Evolutionary conservation across 441 rosid species (phyloP).

Genomic region (Aleurites moluccanus): DNA sequence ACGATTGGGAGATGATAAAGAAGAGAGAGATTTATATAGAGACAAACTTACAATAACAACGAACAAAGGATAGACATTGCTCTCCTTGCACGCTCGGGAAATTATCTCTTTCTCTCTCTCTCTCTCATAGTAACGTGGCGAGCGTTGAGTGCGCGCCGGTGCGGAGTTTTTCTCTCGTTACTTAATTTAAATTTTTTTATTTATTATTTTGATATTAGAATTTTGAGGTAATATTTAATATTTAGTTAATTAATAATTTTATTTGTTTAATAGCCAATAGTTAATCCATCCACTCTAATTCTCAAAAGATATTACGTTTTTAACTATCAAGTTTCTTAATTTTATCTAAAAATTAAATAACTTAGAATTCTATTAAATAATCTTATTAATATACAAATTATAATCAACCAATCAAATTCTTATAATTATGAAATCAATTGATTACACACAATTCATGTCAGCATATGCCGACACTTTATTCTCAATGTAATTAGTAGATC

Average conservation of each 20-base stretch:
- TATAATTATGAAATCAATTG: too few species aligned
- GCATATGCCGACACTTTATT: too few species aligned
- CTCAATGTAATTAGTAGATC: too few species aligned
- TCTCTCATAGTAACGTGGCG: constrained; percentile 28
- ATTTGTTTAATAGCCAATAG: background rate
- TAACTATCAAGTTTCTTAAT: too few species aligned
- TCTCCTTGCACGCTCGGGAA: background rate
- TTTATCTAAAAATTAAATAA: too few species aligned
- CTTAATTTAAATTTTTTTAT: background rate
- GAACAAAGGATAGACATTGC: constrained; percentile 7
- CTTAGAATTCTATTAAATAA: too few species aligned
- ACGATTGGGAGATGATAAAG: background rate
- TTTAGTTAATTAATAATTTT: background rate
- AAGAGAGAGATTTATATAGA: background rate
- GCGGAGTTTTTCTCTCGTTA: background rate
- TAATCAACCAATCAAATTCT: too few species aligned
- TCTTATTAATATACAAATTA: too few species aligned
- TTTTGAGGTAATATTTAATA: background rate
- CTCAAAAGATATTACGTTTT: too few species aligned
- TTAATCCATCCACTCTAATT: too few species aligned
- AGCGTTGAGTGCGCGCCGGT: constrained; percentile 19
- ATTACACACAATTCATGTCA: too few species aligned
- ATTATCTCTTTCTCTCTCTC: too few species aligned
- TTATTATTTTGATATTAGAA: background rate
- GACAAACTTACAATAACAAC: background rate